Evolutionary conservation across 129 eudicot species (phyloP), one percentile per base, ranked within the genome.

Genomic region (Escallonia rubra): DNA sequence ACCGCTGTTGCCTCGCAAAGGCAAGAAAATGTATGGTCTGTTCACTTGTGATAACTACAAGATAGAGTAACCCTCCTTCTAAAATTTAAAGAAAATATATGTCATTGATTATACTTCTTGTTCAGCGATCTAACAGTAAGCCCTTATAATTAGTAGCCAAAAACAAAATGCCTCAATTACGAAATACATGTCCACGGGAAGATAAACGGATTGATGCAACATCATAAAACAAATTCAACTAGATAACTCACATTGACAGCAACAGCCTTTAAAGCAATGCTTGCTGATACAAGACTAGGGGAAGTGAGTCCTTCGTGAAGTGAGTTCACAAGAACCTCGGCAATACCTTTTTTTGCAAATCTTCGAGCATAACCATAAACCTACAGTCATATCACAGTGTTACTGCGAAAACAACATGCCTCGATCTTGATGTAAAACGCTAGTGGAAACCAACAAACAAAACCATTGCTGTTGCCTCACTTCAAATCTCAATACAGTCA

Each of bases 331-430:
- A 94, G 96, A 77, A 80, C 89, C 59, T 90, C 90, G 64, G 86
- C 81, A 68, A 90, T 79, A 81, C 99, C 99, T 73, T 69, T 49
- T 79, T 94, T 83, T 6, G 97, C 90, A 82, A 94, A 94, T 71
- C 61, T 78, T 59, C 99, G 82, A 61, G 99, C 99, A 85, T 94
- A 94, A 8, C 97, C 97, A 81, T 74, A 87, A 61, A 94, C 99
- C 99, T 94, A 81, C 15, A 78, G 60, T 68, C 40, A 55, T 66
- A 52, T 41, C 42, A 67, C 66, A 70, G n/a, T 55, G 42, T 15
- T 50, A 11, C 3, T 42, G 4, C 9, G 15, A 7, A 16, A 43
- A 4, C 41, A 65, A 65, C 42, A 42, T 0, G 41, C 15, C 34
- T 52, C 8, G 5, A 66, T 40, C 0, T 8, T 8, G 43, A 6